These are phyloP conservation scores for Rutstroemia sp. DNA, from an alignment of 2,329 filamentous ascomycete genomes.

Conservation along the genomic window DNA sequence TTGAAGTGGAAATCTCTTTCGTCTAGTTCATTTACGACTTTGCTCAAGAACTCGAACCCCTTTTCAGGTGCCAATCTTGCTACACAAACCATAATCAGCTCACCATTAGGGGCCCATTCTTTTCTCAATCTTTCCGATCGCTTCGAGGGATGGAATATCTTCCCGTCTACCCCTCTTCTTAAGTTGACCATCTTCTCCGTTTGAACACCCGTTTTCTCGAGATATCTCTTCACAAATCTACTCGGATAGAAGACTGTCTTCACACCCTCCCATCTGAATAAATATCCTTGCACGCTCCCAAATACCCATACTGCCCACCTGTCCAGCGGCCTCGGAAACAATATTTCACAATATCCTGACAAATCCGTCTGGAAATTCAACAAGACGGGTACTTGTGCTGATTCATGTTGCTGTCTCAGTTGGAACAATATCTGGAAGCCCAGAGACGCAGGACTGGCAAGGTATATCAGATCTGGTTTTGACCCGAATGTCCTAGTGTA, in stretches of 20 bases:
- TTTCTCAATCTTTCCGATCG: slow-evolving; percentile 44
- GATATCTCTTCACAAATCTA: slow-evolving; percentile 52
- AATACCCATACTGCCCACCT: slow-evolving; percentile 55
- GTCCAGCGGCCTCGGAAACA: slow-evolving; percentile 58
- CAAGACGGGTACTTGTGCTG: slow-evolving; percentile 50
- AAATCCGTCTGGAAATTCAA: slow-evolving; percentile 69
- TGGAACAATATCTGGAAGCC: slow-evolving; percentile 68
- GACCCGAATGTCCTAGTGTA: slow-evolving; percentile 51
- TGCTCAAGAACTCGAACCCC: slow-evolving; percentile 59
- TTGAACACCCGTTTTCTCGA: slow-evolving; percentile 49
- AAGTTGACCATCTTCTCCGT: slow-evolving; percentile 50
- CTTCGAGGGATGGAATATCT: slow-evolving; percentile 49
- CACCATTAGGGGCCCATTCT: slow-evolving; percentile 51
- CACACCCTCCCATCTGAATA: slow-evolving; percentile 55
- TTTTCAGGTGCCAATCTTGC: slow-evolving; percentile 64
- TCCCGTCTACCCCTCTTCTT: slow-evolving; percentile 57
- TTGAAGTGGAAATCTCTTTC: slow-evolving; percentile 51
- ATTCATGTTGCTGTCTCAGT: slow-evolving; percentile 48
- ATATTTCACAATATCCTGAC: slow-evolving; percentile 59
- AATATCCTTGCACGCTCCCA: slow-evolving; percentile 55
- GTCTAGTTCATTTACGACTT: slow-evolving; percentile 46
- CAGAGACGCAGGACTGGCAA: slow-evolving; percentile 61
- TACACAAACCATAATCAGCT: slow-evolving; percentile 59
- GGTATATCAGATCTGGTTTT: slow-evolving; percentile 58
- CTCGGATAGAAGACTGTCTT: slow-evolving; percentile 65